phyloP scores from a whole-genome alignment of 2,329 filamentous ascomycete species.

The Neonectria sp. region DNA sequence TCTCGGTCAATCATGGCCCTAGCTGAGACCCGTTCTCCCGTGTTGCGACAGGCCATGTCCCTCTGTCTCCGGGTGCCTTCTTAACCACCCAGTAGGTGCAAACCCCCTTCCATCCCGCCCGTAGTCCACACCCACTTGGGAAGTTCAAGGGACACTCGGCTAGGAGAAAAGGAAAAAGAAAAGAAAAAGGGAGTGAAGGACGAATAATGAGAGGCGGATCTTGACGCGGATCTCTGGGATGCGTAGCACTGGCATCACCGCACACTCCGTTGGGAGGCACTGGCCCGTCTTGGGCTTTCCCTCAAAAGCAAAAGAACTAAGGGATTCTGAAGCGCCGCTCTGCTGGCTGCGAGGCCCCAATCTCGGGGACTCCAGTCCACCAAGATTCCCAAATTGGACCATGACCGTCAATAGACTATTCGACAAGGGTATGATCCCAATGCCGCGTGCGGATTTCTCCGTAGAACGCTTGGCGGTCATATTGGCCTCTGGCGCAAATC shows the following conservation, averaged over 20 bases:
- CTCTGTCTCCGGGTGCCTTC: conserved; percentile 17
- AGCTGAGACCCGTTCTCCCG: conserved; percentile 29
- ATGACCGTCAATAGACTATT: conserved; percentile 29
- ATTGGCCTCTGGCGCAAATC: conserved; percentile 22
- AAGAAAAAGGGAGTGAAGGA: conserved; percentile 19
- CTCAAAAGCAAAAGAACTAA: neutral
- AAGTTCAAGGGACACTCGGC: conserved; percentile 8
- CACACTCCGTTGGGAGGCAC: neutral
- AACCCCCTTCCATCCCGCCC: conserved; percentile 24
- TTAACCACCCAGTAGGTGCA: conserved; percentile 10
- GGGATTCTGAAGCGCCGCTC: conserved; percentile 10
- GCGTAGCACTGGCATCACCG: conserved; percentile 37
- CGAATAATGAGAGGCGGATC: conserved; percentile 21
- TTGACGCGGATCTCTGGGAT: conserved; percentile 24
- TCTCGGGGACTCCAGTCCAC: conserved; percentile 20
- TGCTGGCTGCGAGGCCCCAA: conserved; percentile 6
- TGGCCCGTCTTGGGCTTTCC: conserved; percentile 12
- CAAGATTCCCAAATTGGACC: conserved; percentile 23
- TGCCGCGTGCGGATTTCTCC: neutral
- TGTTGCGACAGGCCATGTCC: conserved; percentile 21
- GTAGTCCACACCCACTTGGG: conserved; percentile 18
- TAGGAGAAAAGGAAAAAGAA: conserved; percentile 11
- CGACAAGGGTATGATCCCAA: neutral
- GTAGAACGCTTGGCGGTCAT: conserved; percentile 1
- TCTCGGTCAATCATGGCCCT: conserved; percentile 35